Evolutionary conservation across 1,284 basidiomycete species (phyloP).

Genomic region (Trametes hirsuta): DNA sequence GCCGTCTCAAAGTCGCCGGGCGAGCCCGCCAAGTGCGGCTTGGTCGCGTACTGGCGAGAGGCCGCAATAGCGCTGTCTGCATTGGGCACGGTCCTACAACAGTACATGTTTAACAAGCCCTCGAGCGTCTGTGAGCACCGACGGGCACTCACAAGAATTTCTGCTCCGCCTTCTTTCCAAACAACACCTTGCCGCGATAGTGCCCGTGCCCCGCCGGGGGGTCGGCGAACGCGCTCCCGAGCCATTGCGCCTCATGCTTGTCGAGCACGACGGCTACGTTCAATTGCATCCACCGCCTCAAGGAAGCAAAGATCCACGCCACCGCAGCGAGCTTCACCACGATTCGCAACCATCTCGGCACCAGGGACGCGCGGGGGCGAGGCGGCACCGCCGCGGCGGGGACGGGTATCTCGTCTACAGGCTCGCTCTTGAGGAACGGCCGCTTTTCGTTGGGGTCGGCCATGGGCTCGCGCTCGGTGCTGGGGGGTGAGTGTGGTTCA

Average conservation of each 20-base stretch:
- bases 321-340: slow-evolving; percentile 17
- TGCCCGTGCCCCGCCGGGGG: slow-evolving; percentile 2
- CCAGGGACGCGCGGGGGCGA: not conserved
- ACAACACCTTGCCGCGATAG: slow-evolving; percentile 15
- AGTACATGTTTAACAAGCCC: not conserved
- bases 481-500: slow-evolving; percentile 17
- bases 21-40: slow-evolving; percentile 76
- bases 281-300: slow-evolving; percentile 14
- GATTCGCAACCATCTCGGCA: slow-evolving; percentile 1
- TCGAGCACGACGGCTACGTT: slow-evolving; percentile 27
- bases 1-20: slow-evolving; percentile 68
- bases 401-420: slow-evolving; percentile 14
- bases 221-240: slow-evolving; percentile 24
- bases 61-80: slow-evolving; percentile 55
- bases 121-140: not conserved
- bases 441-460: slow-evolving; percentile 15
- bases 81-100: slow-evolving; percentile 58
- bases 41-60: slow-evolving; percentile 63
- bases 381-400: slow-evolving; percentile 16
- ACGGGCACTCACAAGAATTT: slow-evolving; percentile 25
- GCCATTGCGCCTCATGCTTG: slow-evolving; percentile 20
- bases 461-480: slow-evolving; percentile 1
- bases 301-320: slow-evolving; percentile 2
- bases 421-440: slow-evolving; percentile 12
- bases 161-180: slow-evolving; percentile 29